Conservation (phyloP, 176 grass and related monocot species). For the Zea luxurians region DNA sequence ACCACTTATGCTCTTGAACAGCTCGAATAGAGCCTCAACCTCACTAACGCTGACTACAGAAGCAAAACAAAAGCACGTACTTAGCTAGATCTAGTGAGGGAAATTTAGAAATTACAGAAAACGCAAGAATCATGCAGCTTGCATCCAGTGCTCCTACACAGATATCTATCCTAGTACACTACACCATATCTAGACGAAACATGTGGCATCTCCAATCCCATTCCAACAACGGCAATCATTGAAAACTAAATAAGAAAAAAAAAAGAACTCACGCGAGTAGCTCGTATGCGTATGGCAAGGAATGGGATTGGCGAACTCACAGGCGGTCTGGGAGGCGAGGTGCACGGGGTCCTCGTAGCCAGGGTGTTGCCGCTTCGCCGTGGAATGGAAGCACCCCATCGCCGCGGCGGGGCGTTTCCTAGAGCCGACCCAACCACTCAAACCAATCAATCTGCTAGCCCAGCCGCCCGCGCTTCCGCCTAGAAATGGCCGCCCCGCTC, state of each 20-base stretch:
- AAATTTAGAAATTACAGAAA: neutral
- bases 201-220: slow-evolving; percentile 9
- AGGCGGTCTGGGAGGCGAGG: slow-evolving; percentile 77
- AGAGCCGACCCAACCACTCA: neutral
- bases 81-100: slow-evolving; percentile 4
- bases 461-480: neutral
- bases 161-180: neutral
- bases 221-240: neutral
- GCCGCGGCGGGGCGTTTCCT: neutral
- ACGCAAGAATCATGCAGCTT: neutral
- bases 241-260: neutral
- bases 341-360: slow-evolving; percentile 84
- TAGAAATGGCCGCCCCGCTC: neutral
- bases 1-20: slow-evolving; percentile 96
- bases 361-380: slow-evolving; percentile 60
- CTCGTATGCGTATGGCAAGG: neutral
- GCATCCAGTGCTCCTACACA: neutral
- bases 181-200: neutral
- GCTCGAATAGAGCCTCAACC: slow-evolving; percentile 87
- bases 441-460: neutral
- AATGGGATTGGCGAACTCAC: slow-evolving; percentile 45
- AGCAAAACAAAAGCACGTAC: neutral
- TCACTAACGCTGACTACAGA: slow-evolving; percentile 82
- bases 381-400: slow-evolving; percentile 77
- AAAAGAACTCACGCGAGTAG: neutral